These are phyloP conservation scores for Tetrastigma voinierianum DNA, from an alignment of 164 flowering plant genomes.

Conservation along the genomic window DNA sequence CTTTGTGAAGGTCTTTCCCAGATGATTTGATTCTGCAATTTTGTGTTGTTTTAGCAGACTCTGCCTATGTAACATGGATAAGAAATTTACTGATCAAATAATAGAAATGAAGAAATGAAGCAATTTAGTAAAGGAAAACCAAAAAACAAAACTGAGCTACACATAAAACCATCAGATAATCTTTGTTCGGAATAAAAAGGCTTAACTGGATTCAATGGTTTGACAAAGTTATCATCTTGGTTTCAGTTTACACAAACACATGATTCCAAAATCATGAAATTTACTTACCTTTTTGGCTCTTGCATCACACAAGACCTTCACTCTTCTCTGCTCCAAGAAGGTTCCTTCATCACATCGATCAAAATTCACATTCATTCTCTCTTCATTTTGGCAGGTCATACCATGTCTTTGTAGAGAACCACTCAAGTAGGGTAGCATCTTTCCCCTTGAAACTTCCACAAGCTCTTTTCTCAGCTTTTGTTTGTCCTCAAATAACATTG, in stretches of 20 bases:
- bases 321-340: constrained; percentile 25
- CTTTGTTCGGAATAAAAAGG: no score
- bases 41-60: constrained; percentile 20
- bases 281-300: constrained; percentile 29
- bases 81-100: neutral
- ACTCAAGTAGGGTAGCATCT: constrained; percentile 20
- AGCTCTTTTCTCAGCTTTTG: constrained; percentile 33
- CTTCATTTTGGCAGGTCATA: constrained; percentile 15
- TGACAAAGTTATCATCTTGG: no score
- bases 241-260: neutral
- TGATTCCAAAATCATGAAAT: neutral
- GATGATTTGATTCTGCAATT: constrained; percentile 5
- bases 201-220: no score
- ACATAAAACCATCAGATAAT: no score
- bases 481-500: constrained; percentile 39
- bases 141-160: no score
- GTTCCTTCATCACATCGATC: constrained; percentile 28
- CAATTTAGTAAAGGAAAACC: neutral
- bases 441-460: constrained; percentile 17
- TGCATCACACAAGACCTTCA: constrained; percentile 15
- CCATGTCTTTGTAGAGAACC: constrained; percentile 24
- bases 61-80: constrained; percentile 10
- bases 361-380: constrained; percentile 20
- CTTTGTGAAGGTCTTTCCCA: constrained; percentile 27
- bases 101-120: neutral